Evolutionary conservation across 2,329 filamentous ascomycete species (phyloP).

Genomic region (Ramularia collo-cygni): DNA sequence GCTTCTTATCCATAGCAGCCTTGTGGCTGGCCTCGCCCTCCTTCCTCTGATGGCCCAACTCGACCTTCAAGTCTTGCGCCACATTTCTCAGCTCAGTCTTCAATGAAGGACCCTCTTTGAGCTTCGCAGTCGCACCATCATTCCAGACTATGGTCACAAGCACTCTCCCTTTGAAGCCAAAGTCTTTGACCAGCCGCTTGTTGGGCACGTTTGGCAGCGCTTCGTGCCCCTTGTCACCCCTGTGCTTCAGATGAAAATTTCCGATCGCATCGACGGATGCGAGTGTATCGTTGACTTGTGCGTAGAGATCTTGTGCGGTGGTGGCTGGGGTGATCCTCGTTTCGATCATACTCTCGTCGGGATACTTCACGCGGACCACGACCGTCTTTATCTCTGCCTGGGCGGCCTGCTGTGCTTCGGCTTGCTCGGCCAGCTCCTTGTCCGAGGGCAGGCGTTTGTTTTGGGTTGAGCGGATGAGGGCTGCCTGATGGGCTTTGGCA

Average conservation of each 20-base stretch:
- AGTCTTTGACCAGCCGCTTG: conserved; percentile 61
- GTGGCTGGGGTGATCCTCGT: conserved; percentile 62
- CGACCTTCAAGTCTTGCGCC: conserved; percentile 61
- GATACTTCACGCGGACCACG: conserved; percentile 75
- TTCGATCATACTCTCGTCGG: conserved; percentile 73
- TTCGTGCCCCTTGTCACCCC: conserved; percentile 44
- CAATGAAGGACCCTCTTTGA: conserved; percentile 53
- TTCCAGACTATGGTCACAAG: conserved; percentile 73
- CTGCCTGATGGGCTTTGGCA: conserved; percentile 66
- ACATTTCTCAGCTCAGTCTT: conserved; percentile 51
- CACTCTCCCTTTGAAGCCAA: conserved; percentile 64
- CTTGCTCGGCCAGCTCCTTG: conserved; percentile 67
- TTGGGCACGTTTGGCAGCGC: conserved; percentile 17
- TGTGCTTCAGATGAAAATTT: conserved; percentile 64
- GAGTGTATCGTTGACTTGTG: conserved; percentile 67
- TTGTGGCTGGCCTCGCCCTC: conserved; percentile 21
- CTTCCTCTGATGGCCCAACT: conserved; percentile 46
- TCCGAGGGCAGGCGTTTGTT: conserved; percentile 79
- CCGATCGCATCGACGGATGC: conserved; percentile 41
- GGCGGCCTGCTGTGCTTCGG: conserved; percentile 57
- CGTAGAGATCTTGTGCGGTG: conserved; percentile 65
- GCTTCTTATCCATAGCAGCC: conserved; percentile 26
- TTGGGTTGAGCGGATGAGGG: conserved; percentile 54
- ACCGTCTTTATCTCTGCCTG: conserved; percentile 62
- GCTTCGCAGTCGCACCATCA: conserved; percentile 51